A percentile compares a stretch with the other conserved stretches of the same genome.
Evolutionary conservation across 805 yeast species (phyloP).

Genomic region (Wickerhamiella dianesei): DNA sequence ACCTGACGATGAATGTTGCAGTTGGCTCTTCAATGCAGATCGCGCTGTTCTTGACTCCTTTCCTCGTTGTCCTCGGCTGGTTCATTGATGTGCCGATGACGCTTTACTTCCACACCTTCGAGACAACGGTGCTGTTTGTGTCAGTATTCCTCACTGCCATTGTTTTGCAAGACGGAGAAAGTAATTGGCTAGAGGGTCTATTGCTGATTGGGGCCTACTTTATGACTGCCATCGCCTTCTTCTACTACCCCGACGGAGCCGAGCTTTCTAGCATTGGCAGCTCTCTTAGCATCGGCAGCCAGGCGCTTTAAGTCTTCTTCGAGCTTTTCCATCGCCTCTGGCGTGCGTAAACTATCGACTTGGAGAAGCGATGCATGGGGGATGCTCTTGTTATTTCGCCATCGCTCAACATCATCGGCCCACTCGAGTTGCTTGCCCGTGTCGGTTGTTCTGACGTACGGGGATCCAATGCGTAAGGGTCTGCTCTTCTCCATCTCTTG

Average conservation of each 20-base stretch:
- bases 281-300: too few species aligned
- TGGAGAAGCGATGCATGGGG: conserved; percentile 27
- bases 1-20: conserved; percentile 91
- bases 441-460: conserved; percentile 16
- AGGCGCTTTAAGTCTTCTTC: conserved; percentile 8
- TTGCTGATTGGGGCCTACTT: conserved; percentile 79
- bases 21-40: conserved; percentile 92
- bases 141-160: conserved; percentile 80
- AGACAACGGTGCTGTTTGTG: conserved; percentile 81
- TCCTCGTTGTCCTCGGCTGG: conserved; percentile 94
- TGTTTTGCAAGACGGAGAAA: conserved; percentile 82
- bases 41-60: conserved; percentile 89
- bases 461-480: conserved; percentile 16
- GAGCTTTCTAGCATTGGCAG: background rate
- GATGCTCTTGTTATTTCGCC: conserved; percentile 13
- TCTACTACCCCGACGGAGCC: conserved; percentile 49
- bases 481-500: conserved; percentile 20
- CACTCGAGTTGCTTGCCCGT: conserved; percentile 18
- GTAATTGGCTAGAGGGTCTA: conserved; percentile 94
- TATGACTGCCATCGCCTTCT: conserved; percentile 81
- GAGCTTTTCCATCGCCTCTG: conserved; percentile 11
- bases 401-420: conserved; percentile 19
- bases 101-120: conserved; percentile 79
- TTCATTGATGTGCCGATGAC: conserved; percentile 80
- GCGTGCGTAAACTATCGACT: conserved; percentile 13